These are phyloP conservation scores for Pelargonium australe DNA, from an alignment of 441 rosid genomes.

Conservation along the genomic window DNA sequence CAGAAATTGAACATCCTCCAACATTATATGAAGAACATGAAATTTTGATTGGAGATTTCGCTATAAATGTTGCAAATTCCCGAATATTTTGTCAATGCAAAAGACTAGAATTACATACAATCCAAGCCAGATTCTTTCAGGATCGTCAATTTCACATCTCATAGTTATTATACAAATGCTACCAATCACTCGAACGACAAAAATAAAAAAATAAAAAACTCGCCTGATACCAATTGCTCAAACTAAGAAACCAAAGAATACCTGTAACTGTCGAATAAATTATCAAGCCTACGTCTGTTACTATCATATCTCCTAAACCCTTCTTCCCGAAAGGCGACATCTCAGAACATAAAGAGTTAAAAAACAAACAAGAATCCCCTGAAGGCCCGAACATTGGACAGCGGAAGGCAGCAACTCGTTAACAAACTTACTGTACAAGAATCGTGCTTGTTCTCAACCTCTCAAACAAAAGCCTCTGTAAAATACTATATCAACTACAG, in stretches of 20 bases:
- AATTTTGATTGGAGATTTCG: too few species aligned
- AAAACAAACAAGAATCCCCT: too few species aligned
- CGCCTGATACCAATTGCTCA: not conserved
- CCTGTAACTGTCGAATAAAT: not conserved
- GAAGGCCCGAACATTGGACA: too few species aligned
- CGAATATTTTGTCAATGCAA: too few species aligned
- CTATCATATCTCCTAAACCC: slow-evolving; percentile 1
- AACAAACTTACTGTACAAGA: slow-evolving; percentile 18
- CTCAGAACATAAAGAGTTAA: too few species aligned
- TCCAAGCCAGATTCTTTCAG: too few species aligned
- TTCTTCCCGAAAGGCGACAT: not conserved
- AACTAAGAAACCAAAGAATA: not conserved
- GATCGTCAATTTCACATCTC: too few species aligned
- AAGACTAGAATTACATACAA: too few species aligned
- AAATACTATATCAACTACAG: slow-evolving; percentile 25
- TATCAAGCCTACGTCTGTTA: not conserved
- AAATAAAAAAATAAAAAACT: not conserved
- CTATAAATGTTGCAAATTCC: too few species aligned
- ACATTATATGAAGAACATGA: too few species aligned
- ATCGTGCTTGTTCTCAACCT: slow-evolving; percentile 1
- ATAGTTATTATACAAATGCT: not conserved
- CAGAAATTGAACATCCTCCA: not conserved
- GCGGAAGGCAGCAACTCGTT: not conserved
- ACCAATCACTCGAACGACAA: not conserved
- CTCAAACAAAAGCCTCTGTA: slow-evolving; percentile 2